Evolutionary conservation across 257 asterid genomes (phyloP), one percentile per base, ranked within the genome.

Genomic region (Solanum lycopersicoides): DNA sequence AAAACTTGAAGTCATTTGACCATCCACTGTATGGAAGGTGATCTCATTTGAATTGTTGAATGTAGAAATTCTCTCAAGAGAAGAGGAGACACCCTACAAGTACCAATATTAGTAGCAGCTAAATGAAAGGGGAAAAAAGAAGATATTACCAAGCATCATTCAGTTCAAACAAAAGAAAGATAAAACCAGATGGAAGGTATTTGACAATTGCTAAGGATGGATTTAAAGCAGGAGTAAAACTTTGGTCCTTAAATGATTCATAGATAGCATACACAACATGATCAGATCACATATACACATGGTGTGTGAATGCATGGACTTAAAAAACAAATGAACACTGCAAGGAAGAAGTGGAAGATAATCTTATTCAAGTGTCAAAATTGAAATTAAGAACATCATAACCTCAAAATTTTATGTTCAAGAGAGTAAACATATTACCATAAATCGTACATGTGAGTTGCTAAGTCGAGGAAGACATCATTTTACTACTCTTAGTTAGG

Each of bases 61-160:
- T 21, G 82, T 74, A 74, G 56, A 74, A 47, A 74, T 12, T 39
- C 82, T 74, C 56, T 74, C 56, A 39, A 23, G 82, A 39, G 53
- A 39, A 23, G 82, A 39, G 82, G 76, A 88, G 86, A 88, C 88
- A 80, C 88, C 91, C 99, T 95, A 93, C 90, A 90, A 85, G 86
- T 87, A 71, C 45, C 85, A 77, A 89, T 86, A 41, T 41, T 60
- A 86, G 73, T 35, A 73, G 60, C 60, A 86, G 18, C 65, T 28
- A 73, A 34, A 35, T 53, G 60, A 53, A 53, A 73, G 53, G 30
- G 30, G 10, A 45, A 82, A 56, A 37, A 20, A 41, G 0, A 44
- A 50, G 79, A 79, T 79, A 37, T 50, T 47, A 30, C 39, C 28
- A 3, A 32, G 39, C 25, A 53, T 28, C 37, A 30, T 18, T 53